These are phyloP conservation scores for Fusarium anthophilum DNA, from an alignment of 2,329 filamentous ascomycete species.

Conservation along the genomic window DNA sequence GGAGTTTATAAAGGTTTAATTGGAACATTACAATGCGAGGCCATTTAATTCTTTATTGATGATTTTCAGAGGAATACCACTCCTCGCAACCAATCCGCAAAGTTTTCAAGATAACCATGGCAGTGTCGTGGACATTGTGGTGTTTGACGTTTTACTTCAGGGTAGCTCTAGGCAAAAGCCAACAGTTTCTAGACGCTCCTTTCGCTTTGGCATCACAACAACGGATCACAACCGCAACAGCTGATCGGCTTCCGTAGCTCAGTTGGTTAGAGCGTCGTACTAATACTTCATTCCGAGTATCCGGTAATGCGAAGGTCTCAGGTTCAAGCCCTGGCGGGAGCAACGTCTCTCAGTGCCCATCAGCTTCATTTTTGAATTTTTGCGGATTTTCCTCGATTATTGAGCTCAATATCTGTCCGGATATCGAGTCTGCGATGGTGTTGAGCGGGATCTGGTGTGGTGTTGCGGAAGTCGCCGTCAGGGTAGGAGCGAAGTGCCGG, in stretches of 20 bases:
- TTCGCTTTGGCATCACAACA: not conserved
- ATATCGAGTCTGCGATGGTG: not conserved
- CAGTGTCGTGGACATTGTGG: not conserved
- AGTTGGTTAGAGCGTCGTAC: constrained; percentile 46
- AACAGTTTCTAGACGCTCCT: not conserved
- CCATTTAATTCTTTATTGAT: too few species aligned
- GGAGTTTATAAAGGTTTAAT: not conserved
- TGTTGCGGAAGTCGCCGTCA: not conserved
- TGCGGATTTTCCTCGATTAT: not conserved
- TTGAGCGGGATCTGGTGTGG: not conserved
- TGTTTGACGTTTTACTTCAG: not conserved
- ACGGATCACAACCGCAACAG: not conserved
- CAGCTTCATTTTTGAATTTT: constrained; percentile 7
- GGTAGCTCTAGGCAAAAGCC: not conserved
- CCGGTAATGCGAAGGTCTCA: constrained; percentile 43
- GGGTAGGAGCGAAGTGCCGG: not conserved
- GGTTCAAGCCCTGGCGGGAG: constrained; percentile 45
- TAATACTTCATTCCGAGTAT: constrained; percentile 37
- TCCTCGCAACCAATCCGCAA: too few species aligned
- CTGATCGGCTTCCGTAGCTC: constrained; percentile 44
- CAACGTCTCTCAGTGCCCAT: constrained; percentile 32
- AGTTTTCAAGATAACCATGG: not conserved
- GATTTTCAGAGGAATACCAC: not conserved
- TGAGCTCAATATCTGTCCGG: not conserved
- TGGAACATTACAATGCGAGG: not conserved